These are phyloP conservation scores for Fraxinus cuspidata DNA, from an alignment of 257 asterid species.

Conservation along the genomic window DNA sequence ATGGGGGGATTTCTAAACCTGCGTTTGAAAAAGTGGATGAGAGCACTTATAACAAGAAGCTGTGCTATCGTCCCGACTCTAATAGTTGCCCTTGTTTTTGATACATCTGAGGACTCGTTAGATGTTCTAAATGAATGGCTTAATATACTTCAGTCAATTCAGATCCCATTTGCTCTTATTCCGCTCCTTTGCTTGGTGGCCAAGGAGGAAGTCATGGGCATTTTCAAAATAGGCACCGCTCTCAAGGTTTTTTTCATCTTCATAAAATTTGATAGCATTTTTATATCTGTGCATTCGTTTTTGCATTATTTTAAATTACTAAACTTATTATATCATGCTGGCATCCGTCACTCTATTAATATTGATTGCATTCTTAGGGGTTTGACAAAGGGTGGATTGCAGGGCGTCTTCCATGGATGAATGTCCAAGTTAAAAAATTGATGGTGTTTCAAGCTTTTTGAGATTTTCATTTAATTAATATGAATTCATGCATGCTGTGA, in stretches of 20 bases:
- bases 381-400: background rate
- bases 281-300: slow-evolving; percentile 4
- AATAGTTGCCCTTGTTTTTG: slow-evolving; percentile 71
- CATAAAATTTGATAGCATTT: background rate
- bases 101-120: slow-evolving; percentile 59
- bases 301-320: background rate
- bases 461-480: background rate
- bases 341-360: background rate
- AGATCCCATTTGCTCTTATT: slow-evolving; percentile 79
- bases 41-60: slow-evolving; percentile 75
- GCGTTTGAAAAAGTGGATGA: slow-evolving; percentile 70
- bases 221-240: slow-evolving; percentile 60
- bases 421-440: background rate
- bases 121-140: slow-evolving; percentile 84
- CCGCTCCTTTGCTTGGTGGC: slow-evolving; percentile 78
- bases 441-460: background rate
- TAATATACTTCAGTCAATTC: slow-evolving; percentile 74
- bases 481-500: background rate
- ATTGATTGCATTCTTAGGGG: background rate
- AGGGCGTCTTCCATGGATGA: background rate
- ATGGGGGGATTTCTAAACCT: slow-evolving; percentile 80
- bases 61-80: slow-evolving; percentile 79
- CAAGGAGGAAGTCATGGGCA: slow-evolving; percentile 82
- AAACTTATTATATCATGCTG: background rate
- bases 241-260: slow-evolving; percentile 50